Conservation (phyloP, 257 asterid species). For the Cordia subcordata region DNA sequence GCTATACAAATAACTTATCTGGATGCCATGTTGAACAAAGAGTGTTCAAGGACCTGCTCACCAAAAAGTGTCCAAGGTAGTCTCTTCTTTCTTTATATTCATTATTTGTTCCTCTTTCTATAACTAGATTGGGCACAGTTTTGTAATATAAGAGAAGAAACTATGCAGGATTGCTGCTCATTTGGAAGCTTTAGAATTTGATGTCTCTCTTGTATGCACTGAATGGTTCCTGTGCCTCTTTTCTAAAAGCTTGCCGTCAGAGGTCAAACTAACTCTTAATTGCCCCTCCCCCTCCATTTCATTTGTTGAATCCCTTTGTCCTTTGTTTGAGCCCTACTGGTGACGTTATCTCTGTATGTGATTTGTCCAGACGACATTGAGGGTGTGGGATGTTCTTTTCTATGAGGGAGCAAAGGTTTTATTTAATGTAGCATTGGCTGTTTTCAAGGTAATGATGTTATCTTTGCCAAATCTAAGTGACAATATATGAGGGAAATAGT, state of each 20-base stretch:
- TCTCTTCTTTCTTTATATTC: conserved; percentile 12
- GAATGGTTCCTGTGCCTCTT: conserved; percentile 97
- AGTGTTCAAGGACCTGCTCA: conserved; percentile 83
- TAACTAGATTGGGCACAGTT: neutral
- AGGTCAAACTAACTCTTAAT: conserved; percentile 41
- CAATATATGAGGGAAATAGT: neutral
- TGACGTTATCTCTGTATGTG: neutral
- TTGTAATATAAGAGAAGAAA: conserved; percentile 3
- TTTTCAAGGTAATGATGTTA: conserved; percentile 55
- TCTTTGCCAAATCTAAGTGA: neutral
- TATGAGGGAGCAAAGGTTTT: conserved; percentile 92
- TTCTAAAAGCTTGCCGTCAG: conserved; percentile 96
- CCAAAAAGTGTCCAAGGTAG: conserved; percentile 86
- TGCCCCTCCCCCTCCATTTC: neutral
- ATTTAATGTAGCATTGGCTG: conserved; percentile 81
- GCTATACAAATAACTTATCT: conserved; percentile 82
- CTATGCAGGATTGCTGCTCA: conserved; percentile 81
- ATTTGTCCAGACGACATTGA: conserved; percentile 72
- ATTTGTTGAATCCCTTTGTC: neutral
- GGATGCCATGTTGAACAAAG: conserved; percentile 98
- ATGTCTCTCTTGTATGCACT: conserved; percentile 95
- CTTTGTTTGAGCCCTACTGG: neutral
- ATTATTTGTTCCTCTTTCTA: conserved; percentile 1
- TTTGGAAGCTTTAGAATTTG: conserved; percentile 84
- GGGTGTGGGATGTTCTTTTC: conserved; percentile 97